Conservation (phyloP, 2,329 filamentous ascomycete genomes). For the Epichloe scottii region DNA sequence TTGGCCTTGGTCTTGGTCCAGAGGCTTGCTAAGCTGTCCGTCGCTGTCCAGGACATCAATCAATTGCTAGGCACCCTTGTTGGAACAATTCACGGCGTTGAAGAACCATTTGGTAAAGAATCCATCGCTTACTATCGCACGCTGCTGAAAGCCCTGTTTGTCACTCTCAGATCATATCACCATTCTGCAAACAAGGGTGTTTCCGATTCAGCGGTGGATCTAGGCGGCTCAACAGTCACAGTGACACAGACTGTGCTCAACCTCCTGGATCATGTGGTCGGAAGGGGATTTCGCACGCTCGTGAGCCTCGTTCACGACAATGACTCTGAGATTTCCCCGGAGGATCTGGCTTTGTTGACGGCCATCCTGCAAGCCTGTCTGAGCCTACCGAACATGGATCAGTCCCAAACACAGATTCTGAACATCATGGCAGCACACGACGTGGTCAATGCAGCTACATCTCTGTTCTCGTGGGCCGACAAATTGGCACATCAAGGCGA, state of each 20-base stretch:
- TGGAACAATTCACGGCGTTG: conserved; percentile 38
- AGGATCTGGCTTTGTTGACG: conserved; percentile 77
- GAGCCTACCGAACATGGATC: conserved; percentile 61
- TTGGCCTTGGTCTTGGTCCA: conserved; percentile 75
- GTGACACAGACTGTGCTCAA: conserved; percentile 58
- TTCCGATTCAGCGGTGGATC: conserved; percentile 18
- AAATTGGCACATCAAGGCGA: conserved; percentile 65
- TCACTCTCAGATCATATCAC: conserved; percentile 59
- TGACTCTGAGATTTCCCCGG: conserved; percentile 47
- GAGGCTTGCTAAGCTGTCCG: conserved; percentile 51
- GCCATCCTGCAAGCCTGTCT: conserved; percentile 79
- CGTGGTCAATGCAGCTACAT: conserved; percentile 67
- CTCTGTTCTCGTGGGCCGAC: conserved; percentile 90
- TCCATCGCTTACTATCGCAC: conserved; percentile 66
- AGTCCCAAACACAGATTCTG: conserved; percentile 58
- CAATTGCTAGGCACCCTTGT: conserved; percentile 38
- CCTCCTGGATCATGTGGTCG: conserved; percentile 67
- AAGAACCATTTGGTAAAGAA: conserved; percentile 38
- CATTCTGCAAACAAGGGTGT: conserved; percentile 17
- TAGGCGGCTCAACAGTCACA: conserved; percentile 27
- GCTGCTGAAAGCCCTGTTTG: conserved; percentile 72
- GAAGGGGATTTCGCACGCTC: conserved; percentile 68
- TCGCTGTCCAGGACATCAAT: conserved; percentile 37
- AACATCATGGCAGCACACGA: conserved; percentile 59
- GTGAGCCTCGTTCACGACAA: conserved; percentile 73